phyloP scores from a whole-genome alignment of 805 yeast species.

The Starmerella lactis-condensi region DNA sequence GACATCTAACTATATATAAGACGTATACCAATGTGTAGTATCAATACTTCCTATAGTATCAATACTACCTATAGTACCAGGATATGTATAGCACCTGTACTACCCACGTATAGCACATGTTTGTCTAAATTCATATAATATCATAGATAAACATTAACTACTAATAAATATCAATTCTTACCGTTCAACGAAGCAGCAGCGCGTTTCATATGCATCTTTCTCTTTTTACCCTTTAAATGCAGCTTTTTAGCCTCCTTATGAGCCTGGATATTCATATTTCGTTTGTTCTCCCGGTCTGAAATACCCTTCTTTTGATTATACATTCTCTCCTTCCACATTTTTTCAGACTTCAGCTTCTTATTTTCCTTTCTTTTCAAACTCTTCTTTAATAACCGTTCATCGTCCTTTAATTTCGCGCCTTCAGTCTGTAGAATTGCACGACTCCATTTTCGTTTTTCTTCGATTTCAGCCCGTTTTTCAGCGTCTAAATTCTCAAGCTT shows the following conservation, averaged over 20 bases:
- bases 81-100: no score
- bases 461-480: conserved; percentile 35
- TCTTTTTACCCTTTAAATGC: conserved; percentile 57
- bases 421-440: conserved; percentile 69
- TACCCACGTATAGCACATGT: no score
- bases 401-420: conserved; percentile 74
- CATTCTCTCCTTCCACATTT: conserved; percentile 84
- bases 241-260: conserved; percentile 50
- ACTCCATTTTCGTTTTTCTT: conserved; percentile 71
- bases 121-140: no score
- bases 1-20: no score
- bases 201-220: conserved; percentile 25
- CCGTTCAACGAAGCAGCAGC: conserved; percentile 3
- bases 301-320: conserved; percentile 59
- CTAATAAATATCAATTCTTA: no score
- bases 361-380: conserved; percentile 71
- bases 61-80: no score
- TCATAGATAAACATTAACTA: no score
- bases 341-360: conserved; percentile 65
- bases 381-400: conserved; percentile 70
- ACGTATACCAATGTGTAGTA: no score
- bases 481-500: conserved; percentile 44
- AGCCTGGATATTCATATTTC: conserved; percentile 77
- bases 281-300: conserved; percentile 59
- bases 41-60: no score